A percentile compares a stretch with the other conserved stretches of the same genome.
These are phyloP conservation scores for Oenanthe sinensis DNA, from an alignment of 129 eudicot genomes.

Conservation along the genomic window DNA sequence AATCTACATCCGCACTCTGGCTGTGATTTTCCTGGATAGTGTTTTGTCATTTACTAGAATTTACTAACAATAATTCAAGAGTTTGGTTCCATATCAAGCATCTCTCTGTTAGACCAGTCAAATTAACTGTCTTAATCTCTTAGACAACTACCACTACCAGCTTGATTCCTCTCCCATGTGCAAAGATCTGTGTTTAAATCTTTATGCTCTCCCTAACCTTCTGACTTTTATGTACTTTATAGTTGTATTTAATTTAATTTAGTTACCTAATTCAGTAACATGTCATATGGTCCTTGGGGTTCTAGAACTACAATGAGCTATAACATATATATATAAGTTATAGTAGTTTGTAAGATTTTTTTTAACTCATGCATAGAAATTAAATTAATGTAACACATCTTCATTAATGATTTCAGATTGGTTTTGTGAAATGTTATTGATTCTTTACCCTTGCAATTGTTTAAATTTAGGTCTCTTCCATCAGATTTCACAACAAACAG, in stretches of 20 bases:
- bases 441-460: conserved; percentile 10
- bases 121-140: conserved; percentile 29
- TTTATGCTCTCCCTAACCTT: background rate
- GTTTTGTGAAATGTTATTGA: conserved; percentile 14
- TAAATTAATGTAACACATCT: no score
- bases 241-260: conserved; percentile 15
- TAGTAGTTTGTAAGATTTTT: no score
- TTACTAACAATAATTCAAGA: background rate
- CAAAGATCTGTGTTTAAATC: conserved; percentile 20
- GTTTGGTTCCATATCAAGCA: background rate
- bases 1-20: background rate
- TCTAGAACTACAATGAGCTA: no score
- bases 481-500: conserved; percentile 51
- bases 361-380: no score
- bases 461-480: conserved; percentile 61
- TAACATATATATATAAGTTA: no score
- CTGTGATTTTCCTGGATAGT: background rate
- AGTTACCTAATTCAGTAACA: conserved; percentile 12
- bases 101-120: conserved; percentile 3
- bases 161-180: conserved; percentile 60
- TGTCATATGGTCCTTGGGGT: background rate
- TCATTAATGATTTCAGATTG: no score
- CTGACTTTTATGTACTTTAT: no score
- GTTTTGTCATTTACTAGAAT: background rate
- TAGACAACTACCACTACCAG: conserved; percentile 38